Evolutionary conservation across 495 filamentous ascomycete species (phyloP).

Genomic region (Penicillium malachiteum): DNA sequence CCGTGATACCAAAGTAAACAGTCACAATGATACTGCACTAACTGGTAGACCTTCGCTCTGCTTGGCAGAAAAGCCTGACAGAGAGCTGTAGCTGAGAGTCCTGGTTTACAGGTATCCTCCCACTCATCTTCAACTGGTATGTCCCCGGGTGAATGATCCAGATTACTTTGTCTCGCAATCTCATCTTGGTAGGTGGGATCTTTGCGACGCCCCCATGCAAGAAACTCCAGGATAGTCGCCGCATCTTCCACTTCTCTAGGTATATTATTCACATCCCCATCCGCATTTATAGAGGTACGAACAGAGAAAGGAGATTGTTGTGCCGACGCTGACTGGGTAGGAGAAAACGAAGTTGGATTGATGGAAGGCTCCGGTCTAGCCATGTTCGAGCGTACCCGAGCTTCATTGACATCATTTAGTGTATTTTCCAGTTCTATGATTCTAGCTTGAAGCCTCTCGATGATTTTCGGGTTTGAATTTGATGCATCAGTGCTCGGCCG

Average conservation of each 20-base stretch:
- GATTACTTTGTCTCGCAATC: constrained; percentile 16
- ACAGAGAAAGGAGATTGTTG: background rate
- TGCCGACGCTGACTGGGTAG: background rate
- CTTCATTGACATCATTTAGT: constrained; percentile 12
- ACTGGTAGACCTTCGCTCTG: constrained; percentile 26
- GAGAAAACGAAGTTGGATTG: constrained; percentile 4
- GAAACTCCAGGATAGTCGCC: constrained; percentile 45
- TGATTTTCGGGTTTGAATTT: background rate
- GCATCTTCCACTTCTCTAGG: constrained; percentile 36
- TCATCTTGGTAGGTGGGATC: constrained; percentile 33
- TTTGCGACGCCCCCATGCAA: constrained; percentile 44
- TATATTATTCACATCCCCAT: background rate
- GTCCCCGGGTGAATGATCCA: constrained; percentile 24
- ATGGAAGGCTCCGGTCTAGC: background rate
- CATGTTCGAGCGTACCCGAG: background rate
- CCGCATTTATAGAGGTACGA: background rate
- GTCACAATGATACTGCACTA: constrained; percentile 38
- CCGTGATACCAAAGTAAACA: constrained; percentile 42
- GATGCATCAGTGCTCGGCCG: constrained; percentile 5
- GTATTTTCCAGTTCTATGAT: constrained; percentile 19
- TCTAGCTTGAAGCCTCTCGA: constrained; percentile 20
- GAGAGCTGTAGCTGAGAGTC: constrained; percentile 7
- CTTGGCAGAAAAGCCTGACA: constrained; percentile 35
- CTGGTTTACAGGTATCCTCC: constrained; percentile 8
- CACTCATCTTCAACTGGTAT: constrained; percentile 17